Base-by-base conservation (phyloP, 257 asterid genomes). In the Nicotiana attenuata region DNA sequence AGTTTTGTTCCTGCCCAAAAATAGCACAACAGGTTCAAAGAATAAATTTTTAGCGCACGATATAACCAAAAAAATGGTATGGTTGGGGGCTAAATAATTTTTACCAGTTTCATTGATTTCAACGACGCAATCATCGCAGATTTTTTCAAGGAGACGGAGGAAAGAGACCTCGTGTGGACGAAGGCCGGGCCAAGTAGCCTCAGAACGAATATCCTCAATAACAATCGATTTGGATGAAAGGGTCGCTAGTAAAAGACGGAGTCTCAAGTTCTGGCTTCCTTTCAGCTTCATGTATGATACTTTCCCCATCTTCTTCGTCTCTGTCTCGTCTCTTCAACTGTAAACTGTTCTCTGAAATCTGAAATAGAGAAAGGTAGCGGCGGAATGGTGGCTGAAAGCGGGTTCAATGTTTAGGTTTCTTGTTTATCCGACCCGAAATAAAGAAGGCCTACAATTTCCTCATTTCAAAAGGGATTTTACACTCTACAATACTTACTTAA, bases 21-120 rank as follows among this genome's bases (percentile, higher is more conserved):
- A 83, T 22, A 78, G 57, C 11, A 77, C 19, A 56, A 11, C 7
- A 3, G 11, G 29, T 45, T 35, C 41, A 22, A 26, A 65, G 38
- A 80, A 65, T 14, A 61, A 45, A 45, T 15, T 20, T 38, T 71
- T 20, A 71, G 78, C 59, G 14, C 8, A 45, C 29, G 15, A 45
- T 71, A 22, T 22, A 28, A 50, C 7, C 26, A 55, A 3, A 65
- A 29, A 55, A 19, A 41, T 13, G 35, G 47, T 9, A 80, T 20
- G 6, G 26, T 7, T 16, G 57, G 56, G 3, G 14, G 59, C 63
- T 56, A 11, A 9, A 67, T 3, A 47, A n/a, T 2, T 10, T 7
- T 13, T 81, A 89, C 99, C 98, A 4, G 97, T 96, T 81, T 94
- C 98, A 76, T 92, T 94, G 82, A 96, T 91, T 85, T 89, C 92